These are phyloP conservation scores for Crithidia thermophila DNA, from an alignment of 208 protist genomes.

Conservation along the genomic window DNA sequence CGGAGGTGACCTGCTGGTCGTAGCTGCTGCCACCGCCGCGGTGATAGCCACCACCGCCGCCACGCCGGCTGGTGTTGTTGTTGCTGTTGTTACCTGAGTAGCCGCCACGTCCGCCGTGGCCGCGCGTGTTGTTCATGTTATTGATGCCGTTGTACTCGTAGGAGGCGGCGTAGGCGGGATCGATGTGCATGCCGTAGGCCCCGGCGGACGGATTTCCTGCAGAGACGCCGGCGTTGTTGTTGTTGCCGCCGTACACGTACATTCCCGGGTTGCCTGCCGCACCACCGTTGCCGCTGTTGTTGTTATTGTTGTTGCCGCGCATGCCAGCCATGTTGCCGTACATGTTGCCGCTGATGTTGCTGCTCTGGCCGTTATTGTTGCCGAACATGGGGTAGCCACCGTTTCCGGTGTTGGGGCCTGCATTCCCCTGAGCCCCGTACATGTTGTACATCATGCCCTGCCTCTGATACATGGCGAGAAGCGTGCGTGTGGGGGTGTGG, in stretches of 20 bases:
- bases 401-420: not conserved
- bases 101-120: conserved; percentile 3
- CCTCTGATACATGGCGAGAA: conserved; percentile 14
- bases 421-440: conserved; percentile 5
- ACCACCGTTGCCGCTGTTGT: conserved; percentile 11
- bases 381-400: conserved; percentile 1
- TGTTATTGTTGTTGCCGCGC: conserved; percentile 1
- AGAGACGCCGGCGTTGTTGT: not conserved
- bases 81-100: not conserved
- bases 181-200: conserved; percentile 6
- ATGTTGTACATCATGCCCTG: conserved; percentile 28
- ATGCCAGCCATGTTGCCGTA: conserved; percentile 12
- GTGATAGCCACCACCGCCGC: not conserved
- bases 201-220: not conserved
- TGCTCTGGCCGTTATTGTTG: conserved; percentile 3
- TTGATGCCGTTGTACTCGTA: conserved; percentile 20
- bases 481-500: not conserved
- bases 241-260: conserved; percentile 12
- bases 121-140: not conserved
- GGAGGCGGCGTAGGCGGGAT: conserved; percentile 12
- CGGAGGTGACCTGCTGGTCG: conserved; percentile 7
- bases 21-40: not conserved
- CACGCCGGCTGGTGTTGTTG: not conserved
- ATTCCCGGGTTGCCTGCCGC: conserved; percentile 12
- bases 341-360: conserved; percentile 12